phyloP scores from a whole-genome alignment of 306 rosid species.

The Purshia tridentata region DNA sequence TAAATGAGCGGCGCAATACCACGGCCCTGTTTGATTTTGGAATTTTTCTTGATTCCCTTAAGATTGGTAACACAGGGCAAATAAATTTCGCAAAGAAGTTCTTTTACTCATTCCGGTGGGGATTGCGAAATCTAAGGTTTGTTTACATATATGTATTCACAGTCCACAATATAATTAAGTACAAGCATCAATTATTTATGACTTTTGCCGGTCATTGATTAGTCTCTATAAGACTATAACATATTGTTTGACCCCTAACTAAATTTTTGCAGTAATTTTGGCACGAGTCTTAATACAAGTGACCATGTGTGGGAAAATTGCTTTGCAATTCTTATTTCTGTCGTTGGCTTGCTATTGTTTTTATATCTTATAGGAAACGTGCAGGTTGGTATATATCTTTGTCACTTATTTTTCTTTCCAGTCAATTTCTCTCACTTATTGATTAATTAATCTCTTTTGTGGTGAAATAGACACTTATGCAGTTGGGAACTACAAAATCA shows the following conservation, averaged over 20 bases:
- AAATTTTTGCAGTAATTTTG: constrained; percentile 18
- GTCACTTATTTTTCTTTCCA: not conserved
- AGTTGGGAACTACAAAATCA: constrained; percentile 59
- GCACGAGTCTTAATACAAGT: constrained; percentile 33
- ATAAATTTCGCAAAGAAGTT: constrained; percentile 19
- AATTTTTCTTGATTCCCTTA: constrained; percentile 31
- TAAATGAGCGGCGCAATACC: not conserved
- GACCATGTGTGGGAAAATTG: constrained; percentile 23
- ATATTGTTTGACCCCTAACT: not conserved
- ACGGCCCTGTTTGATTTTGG: constrained; percentile 21
- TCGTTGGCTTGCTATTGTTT: not conserved
- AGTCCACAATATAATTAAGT: too few species aligned
- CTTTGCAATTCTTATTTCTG: not conserved
- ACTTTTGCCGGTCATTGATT: too few species aligned
- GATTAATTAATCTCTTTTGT: too few species aligned
- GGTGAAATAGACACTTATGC: constrained; percentile 60
- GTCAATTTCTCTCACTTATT: not conserved
- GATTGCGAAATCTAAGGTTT: constrained; percentile 36
- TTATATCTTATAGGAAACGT: not conserved
- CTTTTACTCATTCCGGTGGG: constrained; percentile 36
- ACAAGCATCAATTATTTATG: too few species aligned
- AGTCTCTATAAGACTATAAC: too few species aligned
- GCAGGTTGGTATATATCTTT: constrained; percentile 8
- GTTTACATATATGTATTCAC: not conserved
- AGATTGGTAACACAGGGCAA: constrained; percentile 11